Evolutionary conservation across 108 stramenopile species (phyloP).

Genomic region (Skeletonema potamos): DNA sequence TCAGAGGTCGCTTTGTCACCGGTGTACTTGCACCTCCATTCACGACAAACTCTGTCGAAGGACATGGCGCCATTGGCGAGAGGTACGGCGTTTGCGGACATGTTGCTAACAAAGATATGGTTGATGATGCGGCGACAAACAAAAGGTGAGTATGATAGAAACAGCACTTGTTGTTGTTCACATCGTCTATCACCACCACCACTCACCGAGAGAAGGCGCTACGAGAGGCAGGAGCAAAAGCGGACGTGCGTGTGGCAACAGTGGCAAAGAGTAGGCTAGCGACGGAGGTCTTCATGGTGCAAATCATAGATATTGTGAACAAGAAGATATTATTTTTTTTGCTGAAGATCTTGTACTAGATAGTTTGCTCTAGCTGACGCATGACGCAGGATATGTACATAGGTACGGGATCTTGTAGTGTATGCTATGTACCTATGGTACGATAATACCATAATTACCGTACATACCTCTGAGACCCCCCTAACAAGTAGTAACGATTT

Average conservation of each 20-base stretch:
- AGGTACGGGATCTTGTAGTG: no score
- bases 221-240: conserved; percentile 42
- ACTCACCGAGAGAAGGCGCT: background rate
- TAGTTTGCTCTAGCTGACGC: background rate
- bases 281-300: conserved; percentile 11
- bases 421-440: no score
- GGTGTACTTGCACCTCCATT: conserved; percentile 87
- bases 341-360: no score
- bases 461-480: no score
- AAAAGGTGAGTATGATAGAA: background rate
- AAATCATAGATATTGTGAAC: background rate
- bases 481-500: no score
- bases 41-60: conserved; percentile 84
- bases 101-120: conserved; percentile 10
- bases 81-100: conserved; percentile 61
- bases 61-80: conserved; percentile 85
- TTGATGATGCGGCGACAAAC: background rate
- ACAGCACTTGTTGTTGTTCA: background rate
- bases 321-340: no score
- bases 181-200: background rate
- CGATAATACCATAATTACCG: no score
- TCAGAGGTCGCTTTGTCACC: conserved; percentile 80
- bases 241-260: conserved; percentile 20
- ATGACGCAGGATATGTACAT: no score
- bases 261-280: conserved; percentile 11